These are phyloP conservation scores for Diplocarpon mali DNA, from an alignment of 2,329 filamentous ascomycete genomes.

Conservation along the genomic window DNA sequence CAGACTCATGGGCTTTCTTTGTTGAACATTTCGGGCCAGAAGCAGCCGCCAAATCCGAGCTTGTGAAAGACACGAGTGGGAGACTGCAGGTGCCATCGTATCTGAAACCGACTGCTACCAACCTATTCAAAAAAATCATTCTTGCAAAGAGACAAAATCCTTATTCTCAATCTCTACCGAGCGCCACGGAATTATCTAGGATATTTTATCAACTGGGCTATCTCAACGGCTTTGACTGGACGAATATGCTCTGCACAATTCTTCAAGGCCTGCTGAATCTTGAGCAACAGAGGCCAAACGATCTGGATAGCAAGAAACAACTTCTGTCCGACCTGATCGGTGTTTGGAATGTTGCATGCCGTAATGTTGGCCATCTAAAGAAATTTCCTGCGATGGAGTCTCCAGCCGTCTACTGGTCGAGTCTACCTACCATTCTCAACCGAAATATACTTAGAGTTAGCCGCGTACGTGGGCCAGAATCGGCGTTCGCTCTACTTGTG, in stretches of 20 bases:
- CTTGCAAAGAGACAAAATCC: slow-evolving; percentile 15
- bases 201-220: slow-evolving; percentile 19
- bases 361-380: slow-evolving; percentile 4
- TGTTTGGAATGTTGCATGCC: slow-evolving; percentile 25
- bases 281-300: neutral
- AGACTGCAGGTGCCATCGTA: slow-evolving; percentile 5
- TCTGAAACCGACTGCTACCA: slow-evolving; percentile 4
- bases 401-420: slow-evolving; percentile 19
- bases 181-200: slow-evolving; percentile 20
- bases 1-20: slow-evolving; percentile 26
- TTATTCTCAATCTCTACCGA: slow-evolving; percentile 18
- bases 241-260: slow-evolving; percentile 18
- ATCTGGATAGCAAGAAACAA: slow-evolving; percentile 6
- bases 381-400: slow-evolving; percentile 7
- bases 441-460: slow-evolving; percentile 7
- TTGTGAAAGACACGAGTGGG: neutral
- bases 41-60: neutral
- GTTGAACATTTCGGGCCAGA: slow-evolving; percentile 24
- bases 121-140: slow-evolving; percentile 17
- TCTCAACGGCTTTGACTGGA: slow-evolving; percentile 20
- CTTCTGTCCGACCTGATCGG: slow-evolving; percentile 22
- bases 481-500: slow-evolving; percentile 16
- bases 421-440: slow-evolving; percentile 12
- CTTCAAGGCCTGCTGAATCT: slow-evolving; percentile 16
- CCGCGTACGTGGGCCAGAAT: slow-evolving; percentile 8